Evolutionary conservation across 2,329 filamentous ascomycete genomes (phyloP).

Genomic region (Fusarium robinianum): DNA sequence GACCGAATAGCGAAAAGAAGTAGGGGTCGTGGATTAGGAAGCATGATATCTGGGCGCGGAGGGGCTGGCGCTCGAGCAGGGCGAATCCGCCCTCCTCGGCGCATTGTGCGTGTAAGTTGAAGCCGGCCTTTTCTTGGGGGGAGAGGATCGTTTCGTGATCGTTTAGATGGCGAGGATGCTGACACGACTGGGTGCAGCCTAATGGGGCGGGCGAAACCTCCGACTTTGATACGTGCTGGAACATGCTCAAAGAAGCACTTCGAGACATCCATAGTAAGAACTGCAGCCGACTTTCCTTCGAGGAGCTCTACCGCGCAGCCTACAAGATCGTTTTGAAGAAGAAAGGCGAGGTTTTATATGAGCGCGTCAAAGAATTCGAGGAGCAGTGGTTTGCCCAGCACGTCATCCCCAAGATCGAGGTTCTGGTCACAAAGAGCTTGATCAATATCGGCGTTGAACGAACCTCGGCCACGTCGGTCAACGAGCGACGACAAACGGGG

Average conservation of each 20-base stretch:
- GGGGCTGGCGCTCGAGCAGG: slow-evolving; percentile 46
- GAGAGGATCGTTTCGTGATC: not conserved
- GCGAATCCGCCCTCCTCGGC: slow-evolving; percentile 50
- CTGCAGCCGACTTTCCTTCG: slow-evolving; percentile 87
- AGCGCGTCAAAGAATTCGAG: slow-evolving; percentile 79
- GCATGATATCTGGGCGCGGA: slow-evolving; percentile 56
- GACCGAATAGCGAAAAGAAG: no score
- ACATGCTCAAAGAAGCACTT: slow-evolving; percentile 74
- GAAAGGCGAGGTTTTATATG: slow-evolving; percentile 80
- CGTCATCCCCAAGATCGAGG: slow-evolving; percentile 72
- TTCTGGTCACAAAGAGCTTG: slow-evolving; percentile 72
- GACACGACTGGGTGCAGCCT: slow-evolving; percentile 38
- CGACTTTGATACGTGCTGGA: slow-evolving; percentile 89
- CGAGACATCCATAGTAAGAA: slow-evolving; percentile 90
- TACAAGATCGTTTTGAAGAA: slow-evolving; percentile 94
- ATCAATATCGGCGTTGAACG: slow-evolving; percentile 63
- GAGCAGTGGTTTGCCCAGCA: slow-evolving; percentile 75
- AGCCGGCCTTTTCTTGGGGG: not conserved
- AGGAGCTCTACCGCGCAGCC: slow-evolving; percentile 89
- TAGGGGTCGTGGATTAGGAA: no score
- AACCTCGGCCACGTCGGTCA: slow-evolving; percentile 63
- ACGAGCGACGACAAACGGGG: slow-evolving; percentile 78
- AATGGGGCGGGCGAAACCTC: slow-evolving; percentile 58
- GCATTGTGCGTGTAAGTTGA: slow-evolving; percentile 47
- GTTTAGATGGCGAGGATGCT: slow-evolving; percentile 18